Conservation (phyloP, 2,329 filamentous ascomycete genomes). For the Microcera coccophila region DNA sequence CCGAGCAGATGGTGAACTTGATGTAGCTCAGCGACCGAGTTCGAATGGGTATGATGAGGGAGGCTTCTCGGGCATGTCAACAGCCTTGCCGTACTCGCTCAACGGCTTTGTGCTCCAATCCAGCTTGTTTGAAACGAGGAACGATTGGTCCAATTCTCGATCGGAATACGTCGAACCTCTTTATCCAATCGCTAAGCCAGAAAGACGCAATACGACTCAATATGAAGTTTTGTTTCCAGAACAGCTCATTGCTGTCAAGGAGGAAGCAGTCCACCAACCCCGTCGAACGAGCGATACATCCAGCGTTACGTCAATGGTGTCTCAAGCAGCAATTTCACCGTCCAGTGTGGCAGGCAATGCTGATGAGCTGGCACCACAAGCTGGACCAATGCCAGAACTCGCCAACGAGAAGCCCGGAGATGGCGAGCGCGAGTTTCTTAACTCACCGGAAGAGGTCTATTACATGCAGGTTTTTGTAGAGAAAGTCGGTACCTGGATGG, state of each 20-base stretch:
- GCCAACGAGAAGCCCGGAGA: constrained; percentile 2
- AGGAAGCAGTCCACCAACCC: constrained; percentile 4
- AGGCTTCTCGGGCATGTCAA: neutral
- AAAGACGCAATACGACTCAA: constrained; percentile 11
- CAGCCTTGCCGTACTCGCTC: neutral
- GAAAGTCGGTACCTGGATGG: constrained; percentile 91
- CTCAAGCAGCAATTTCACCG: constrained; percentile 26
- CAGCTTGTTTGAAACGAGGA: neutral
- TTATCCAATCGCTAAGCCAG: neutral
- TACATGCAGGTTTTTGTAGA: constrained; percentile 92
- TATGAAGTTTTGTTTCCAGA: constrained; percentile 7
- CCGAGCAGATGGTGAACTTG: neutral
- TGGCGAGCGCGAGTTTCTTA: constrained; percentile 58
- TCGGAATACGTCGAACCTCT: neutral
- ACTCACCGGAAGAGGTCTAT: constrained; percentile 71
- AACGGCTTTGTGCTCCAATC: neutral
- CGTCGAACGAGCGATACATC: constrained; percentile 35
- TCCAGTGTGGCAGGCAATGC: neutral
- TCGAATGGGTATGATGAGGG: neutral
- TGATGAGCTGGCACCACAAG: constrained; percentile 6
- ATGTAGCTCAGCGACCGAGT: neutral
- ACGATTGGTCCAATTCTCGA: neutral
- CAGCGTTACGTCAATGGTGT: constrained; percentile 37
- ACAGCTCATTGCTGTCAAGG: constrained; percentile 13
- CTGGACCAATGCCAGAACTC: constrained; percentile 3